Conservation (phyloP, 2,329 filamentous ascomycete species). For the Penicillium sp. region DNA sequence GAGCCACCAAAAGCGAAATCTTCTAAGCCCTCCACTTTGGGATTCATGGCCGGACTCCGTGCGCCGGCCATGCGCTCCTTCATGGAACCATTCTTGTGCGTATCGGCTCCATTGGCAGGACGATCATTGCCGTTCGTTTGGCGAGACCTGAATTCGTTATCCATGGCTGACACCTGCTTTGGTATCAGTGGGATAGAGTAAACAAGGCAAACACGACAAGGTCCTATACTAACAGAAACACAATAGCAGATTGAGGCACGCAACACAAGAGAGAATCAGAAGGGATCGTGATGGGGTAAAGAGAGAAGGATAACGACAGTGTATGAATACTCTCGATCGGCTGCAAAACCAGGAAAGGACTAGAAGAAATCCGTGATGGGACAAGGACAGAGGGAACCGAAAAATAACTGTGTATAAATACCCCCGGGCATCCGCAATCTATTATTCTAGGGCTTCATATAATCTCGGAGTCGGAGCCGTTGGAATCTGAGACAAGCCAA, state of each 20-base stretch:
- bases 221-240: neutral
- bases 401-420: neutral
- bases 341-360: too few relatives aligned
- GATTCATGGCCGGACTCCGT: constrained; percentile 25
- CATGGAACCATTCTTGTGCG: constrained; percentile 10
- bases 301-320: too few relatives aligned
- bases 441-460: neutral
- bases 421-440: too few relatives aligned
- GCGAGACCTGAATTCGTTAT: neutral
- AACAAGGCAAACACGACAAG: neutral
- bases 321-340: too few relatives aligned
- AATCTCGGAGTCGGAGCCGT: neutral
- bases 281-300: too few relatives aligned
- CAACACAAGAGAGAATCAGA: neutral
- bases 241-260: neutral
- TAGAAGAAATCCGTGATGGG: neutral
- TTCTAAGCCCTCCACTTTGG: constrained; percentile 23
- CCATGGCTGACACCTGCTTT: neutral
- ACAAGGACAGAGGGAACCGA: too few relatives aligned
- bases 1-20: constrained; percentile 79
- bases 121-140: neutral
- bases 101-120: neutral
- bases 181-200: neutral
- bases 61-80: constrained; percentile 21
- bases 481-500: too few relatives aligned